Evolutionary conservation across 2,329 filamentous ascomycete species (phyloP).

Genomic region (Pyricularia sp.): DNA sequence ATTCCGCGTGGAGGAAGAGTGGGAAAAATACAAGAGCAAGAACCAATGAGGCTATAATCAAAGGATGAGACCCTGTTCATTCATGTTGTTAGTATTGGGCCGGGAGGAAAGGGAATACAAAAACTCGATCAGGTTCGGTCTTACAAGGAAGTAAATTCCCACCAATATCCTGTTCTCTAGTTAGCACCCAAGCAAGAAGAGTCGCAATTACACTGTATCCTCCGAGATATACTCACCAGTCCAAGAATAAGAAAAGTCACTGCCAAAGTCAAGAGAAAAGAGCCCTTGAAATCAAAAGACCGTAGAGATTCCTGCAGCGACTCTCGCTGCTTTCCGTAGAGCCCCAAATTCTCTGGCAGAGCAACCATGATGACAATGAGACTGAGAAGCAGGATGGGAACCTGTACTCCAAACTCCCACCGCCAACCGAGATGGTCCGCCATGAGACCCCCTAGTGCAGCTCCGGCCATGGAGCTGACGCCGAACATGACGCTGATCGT

Average conservation of each 20-base stretch:
- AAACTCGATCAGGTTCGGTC: slow-evolving; percentile 11
- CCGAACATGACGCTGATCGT: slow-evolving; percentile 60
- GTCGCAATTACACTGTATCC: neutral
- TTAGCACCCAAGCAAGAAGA: neutral
- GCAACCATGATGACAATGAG: slow-evolving; percentile 33
- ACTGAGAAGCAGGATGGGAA: slow-evolving; percentile 39
- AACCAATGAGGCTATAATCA: slow-evolving; percentile 42
- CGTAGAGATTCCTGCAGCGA: slow-evolving; percentile 34
- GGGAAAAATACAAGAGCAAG: slow-evolving; percentile 36
- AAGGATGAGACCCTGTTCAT: slow-evolving; percentile 42
- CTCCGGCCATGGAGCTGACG: slow-evolving; percentile 48
- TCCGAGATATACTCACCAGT: slow-evolving; percentile 32
- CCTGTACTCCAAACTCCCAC: slow-evolving; percentile 59
- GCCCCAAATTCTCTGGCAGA: slow-evolving; percentile 43
- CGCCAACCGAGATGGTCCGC: slow-evolving; percentile 65
- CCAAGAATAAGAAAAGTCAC: slow-evolving; percentile 51
- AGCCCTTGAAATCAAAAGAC: slow-evolving; percentile 49
- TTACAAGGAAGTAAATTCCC: slow-evolving; percentile 54
- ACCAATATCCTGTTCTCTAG: slow-evolving; percentile 39
- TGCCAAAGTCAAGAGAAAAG: slow-evolving; percentile 38
- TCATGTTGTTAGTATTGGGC: neutral
- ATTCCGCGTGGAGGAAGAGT: slow-evolving; percentile 42
- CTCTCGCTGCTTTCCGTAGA: slow-evolving; percentile 32
- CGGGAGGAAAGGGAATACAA: neutral
- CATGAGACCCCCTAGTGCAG: slow-evolving; percentile 60